Evolutionary conservation across 495 filamentous ascomycete genomes (phyloP).

Genomic region (Hypoxylon lenormandii): DNA sequence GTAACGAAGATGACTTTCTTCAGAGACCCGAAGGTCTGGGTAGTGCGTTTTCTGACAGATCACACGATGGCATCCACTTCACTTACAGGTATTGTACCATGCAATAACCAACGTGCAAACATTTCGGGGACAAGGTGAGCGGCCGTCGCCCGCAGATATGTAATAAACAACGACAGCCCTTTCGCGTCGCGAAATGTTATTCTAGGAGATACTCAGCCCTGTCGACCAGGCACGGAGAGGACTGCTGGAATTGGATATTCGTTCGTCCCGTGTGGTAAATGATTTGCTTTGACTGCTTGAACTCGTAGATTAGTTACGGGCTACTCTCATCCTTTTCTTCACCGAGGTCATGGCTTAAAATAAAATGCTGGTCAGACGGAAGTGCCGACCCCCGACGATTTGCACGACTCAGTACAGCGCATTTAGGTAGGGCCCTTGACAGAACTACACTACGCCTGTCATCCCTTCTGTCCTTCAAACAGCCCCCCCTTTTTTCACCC

Average conservation of each 20-base stretch:
- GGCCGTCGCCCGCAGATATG: too few species aligned
- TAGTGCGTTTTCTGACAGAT: slow-evolving; percentile 19
- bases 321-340: slow-evolving; percentile 10
- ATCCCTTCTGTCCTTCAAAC: slow-evolving; percentile 20
- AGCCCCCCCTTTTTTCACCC: background rate
- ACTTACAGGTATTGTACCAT: background rate
- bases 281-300: background rate
- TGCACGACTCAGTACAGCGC: slow-evolving; percentile 28
- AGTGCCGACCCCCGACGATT: slow-evolving; percentile 31
- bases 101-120: slow-evolving; percentile 14
- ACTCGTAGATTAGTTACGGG: too few species aligned
- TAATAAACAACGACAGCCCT: too few species aligned
- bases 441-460: background rate
- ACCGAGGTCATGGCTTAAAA: slow-evolving; percentile 42
- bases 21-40: slow-evolving; percentile 28
- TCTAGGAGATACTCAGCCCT: too few species aligned
- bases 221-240: too few species aligned
- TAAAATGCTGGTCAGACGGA: slow-evolving; percentile 41
- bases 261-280: background rate
- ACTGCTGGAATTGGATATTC: too few species aligned
- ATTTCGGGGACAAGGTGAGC: background rate
- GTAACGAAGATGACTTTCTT: slow-evolving; percentile 2
- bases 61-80: slow-evolving; percentile 4
- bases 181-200: too few species aligned
- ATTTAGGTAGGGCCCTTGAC: slow-evolving; percentile 17